Conservation (phyloP, 768 basidiomycete species). For the Tremella yokohamensis region DNA sequence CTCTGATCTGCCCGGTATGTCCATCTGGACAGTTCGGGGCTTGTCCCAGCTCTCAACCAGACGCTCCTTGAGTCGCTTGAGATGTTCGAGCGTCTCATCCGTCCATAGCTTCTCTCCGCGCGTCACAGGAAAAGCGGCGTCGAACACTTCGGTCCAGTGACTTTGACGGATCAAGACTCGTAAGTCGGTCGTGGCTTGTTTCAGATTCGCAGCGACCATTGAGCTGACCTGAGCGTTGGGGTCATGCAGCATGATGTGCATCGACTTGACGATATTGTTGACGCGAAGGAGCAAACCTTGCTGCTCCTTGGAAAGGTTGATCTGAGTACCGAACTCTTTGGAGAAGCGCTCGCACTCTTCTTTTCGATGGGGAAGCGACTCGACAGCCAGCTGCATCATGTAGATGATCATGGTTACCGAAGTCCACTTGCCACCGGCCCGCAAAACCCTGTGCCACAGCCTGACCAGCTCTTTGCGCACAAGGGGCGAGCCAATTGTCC, state of each 20-base stretch:
- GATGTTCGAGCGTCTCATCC: neutral
- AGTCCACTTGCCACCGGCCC: constrained; percentile 19
- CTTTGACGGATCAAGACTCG: neutral
- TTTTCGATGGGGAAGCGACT: neutral
- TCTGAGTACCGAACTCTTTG: neutral
- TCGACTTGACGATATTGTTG: constrained; percentile 1
- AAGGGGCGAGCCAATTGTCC: constrained; percentile 29
- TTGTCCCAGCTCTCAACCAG: neutral
- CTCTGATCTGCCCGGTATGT: neutral
- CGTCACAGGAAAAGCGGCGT: neutral
- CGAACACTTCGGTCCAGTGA: neutral
- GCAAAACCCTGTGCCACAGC: constrained; percentile 16
- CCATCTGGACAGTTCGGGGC: neutral
- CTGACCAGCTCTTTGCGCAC: constrained; percentile 37
- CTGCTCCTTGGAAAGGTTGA: neutral
- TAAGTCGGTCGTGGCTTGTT: neutral
- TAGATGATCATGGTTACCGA: constrained; percentile 20
- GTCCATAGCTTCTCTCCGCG: neutral
- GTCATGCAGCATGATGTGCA: constrained; percentile 1
- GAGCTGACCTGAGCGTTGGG: neutral
- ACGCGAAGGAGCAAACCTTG: neutral
- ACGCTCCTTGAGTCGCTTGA: constrained; percentile 1
- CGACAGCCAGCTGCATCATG: constrained; percentile 8
- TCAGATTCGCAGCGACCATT: neutral
- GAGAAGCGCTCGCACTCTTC: neutral